A percentile compares a stretch with the other conserved stretches of the same genome.
Evolutionary conservation across 306 rosid species (phyloP).

Genomic region (Lablab purpureus): DNA sequence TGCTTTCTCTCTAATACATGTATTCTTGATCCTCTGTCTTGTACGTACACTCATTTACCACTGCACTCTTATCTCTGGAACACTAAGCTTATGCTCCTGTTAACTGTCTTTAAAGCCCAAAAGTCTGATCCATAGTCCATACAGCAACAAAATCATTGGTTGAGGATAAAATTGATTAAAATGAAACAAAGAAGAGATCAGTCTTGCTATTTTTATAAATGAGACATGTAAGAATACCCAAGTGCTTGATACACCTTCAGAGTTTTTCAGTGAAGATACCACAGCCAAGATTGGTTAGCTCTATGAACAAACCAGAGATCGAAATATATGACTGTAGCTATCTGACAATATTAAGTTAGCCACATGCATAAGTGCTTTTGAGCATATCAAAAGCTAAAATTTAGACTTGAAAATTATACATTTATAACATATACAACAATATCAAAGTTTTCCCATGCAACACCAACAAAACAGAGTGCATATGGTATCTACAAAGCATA

Average conservation of each 20-base stretch:
- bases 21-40: neutral
- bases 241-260: neutral
- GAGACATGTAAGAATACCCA: neutral
- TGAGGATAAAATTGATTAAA: neutral
- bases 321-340: neutral
- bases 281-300: slow-evolving; percentile 14
- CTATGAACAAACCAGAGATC: slow-evolving; percentile 3
- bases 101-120: neutral
- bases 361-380: slow-evolving; percentile 12
- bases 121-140: neutral
- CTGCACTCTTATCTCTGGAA: neutral
- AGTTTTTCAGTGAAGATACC: neutral
- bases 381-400: slow-evolving; percentile 24
- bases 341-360: slow-evolving; percentile 14
- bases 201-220: slow-evolving; percentile 1
- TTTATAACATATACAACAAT: neutral
- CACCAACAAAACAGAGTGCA: slow-evolving; percentile 18
- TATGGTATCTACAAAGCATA: slow-evolving; percentile 28
- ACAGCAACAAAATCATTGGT: slow-evolving; percentile 12
- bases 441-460: slow-evolving; percentile 4
- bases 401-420: slow-evolving; percentile 9
- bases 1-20: neutral
- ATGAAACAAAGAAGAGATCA: slow-evolving; percentile 18
- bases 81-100: neutral
- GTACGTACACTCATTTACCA: neutral